Base-by-base conservation (phyloP, 75 land plant genomes). In the Pseudotsuga menziesii region DNA sequence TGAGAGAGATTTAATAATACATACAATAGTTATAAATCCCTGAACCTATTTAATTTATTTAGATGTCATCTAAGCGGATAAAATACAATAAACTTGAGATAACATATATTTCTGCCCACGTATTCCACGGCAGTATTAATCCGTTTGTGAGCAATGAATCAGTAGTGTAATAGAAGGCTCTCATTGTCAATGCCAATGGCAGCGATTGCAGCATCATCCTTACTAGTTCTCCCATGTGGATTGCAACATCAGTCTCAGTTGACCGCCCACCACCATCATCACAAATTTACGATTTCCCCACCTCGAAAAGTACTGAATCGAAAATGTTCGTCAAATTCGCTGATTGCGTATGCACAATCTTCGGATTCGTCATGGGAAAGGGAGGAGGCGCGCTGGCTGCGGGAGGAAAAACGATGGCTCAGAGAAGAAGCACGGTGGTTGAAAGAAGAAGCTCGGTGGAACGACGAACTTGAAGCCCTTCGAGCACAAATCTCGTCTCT, bases 361-460 rank as follows among this genome's bases (percentile, higher is more conserved):
- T 26, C 56, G 29, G 17, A 29, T 36, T n/a, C 82, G 15, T 80
- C 8, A 23, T 76, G 61, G 73, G 74, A 82, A 56, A 77, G 76
- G 59, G 97, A 94, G 72, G 94, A 93, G 78, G 83, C 77, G 23
- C 88, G 97, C 16, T 96, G 99, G 99, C 80, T 94, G 0, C 80
- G 99, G 26, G 99, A 96, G 79, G 99, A 97, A 80, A 87, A 89
- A 84, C 84, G 99, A 22, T 97, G 99, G 99, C 55, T 94, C 36
- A 81, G 98, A 5, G 92, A 90, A 52, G 92, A 90, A 74, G 58
- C 83, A 56, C 48, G 92, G 26, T 90, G 92, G 92, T 57, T 78
- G 19, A 80, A 89, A 13, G 97, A 95, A 55, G 98, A 96, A 79
- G 67, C 78, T 16, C 81, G 97, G 15, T 97, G 99, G 99, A 74